These are phyloP conservation scores for Phyllosticta citrichinensis DNA, from an alignment of 2,329 filamentous ascomycete genomes.

Conservation along the genomic window DNA sequence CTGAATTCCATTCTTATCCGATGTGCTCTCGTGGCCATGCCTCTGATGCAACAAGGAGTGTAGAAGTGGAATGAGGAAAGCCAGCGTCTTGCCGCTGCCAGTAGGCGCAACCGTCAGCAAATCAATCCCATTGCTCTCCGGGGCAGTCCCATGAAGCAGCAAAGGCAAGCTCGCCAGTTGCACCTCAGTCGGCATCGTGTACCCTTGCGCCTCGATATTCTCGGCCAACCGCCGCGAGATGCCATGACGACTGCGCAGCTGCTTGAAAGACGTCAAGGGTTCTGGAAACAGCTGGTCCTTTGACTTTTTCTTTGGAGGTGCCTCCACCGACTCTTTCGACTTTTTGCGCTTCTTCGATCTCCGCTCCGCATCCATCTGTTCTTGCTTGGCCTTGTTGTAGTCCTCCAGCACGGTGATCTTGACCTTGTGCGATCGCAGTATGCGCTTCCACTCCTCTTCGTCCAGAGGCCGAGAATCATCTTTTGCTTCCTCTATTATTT, in stretches of 20 bases:
- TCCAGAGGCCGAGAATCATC: slow-evolving; percentile 36
- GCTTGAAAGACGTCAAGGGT: slow-evolving; percentile 66
- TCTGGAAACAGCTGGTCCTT: slow-evolving; percentile 58
- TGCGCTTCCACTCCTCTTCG: slow-evolving; percentile 61
- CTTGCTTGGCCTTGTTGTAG: slow-evolving; percentile 31
- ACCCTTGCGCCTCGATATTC: slow-evolving; percentile 78
- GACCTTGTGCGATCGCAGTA: slow-evolving; percentile 70
- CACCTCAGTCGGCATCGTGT: slow-evolving; percentile 82
- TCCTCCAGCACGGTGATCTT: slow-evolving; percentile 68
- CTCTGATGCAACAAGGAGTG: slow-evolving; percentile 50
- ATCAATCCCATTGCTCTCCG: slow-evolving; percentile 44
- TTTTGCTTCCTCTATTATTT: slow-evolving; percentile 12
- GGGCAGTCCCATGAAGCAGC: slow-evolving; percentile 31
- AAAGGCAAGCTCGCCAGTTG: slow-evolving; percentile 80
- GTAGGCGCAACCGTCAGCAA: slow-evolving; percentile 86
- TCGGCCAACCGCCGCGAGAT: slow-evolving; percentile 63
- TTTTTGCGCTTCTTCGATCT: slow-evolving; percentile 46
- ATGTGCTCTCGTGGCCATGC: slow-evolving; percentile 13
- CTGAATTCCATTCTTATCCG: slow-evolving; percentile 11
- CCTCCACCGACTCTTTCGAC: slow-evolving; percentile 24
- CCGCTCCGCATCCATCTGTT: slow-evolving; percentile 39
- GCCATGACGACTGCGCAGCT: slow-evolving; percentile 61
- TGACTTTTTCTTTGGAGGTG: slow-evolving; percentile 26
- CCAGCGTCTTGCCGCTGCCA: slow-evolving; percentile 91
- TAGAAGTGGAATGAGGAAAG: slow-evolving; percentile 81